Conservation (phyloP, 2,329 filamentous ascomycete genomes). For the Botryotinia calthae region DNA sequence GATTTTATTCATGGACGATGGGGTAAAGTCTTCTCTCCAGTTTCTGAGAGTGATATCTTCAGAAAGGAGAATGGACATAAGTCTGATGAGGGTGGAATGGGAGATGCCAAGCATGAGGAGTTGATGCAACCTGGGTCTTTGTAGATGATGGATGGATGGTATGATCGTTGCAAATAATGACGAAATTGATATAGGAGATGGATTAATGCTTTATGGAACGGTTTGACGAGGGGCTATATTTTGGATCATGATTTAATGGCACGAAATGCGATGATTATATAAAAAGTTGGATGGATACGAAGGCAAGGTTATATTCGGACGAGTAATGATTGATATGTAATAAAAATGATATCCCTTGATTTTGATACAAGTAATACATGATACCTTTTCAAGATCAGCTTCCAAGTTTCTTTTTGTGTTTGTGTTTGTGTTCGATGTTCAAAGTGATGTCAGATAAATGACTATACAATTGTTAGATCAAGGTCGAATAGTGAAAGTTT, state of each 20-base stretch:
- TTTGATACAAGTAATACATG: not conserved
- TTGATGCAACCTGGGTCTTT: slow-evolving; percentile 20
- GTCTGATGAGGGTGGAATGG: slow-evolving; percentile 23
- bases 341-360: slow-evolving; percentile 10
- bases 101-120: slow-evolving; percentile 27
- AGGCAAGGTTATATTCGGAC: not conserved
- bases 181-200: not conserved
- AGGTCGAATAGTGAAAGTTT: not conserved
- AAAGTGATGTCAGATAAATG: not conserved
- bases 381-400: not conserved
- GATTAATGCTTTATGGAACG: not conserved
- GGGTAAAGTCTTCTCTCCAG: slow-evolving; percentile 36
- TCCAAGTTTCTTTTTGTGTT: too few relatives aligned
- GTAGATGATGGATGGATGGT: not conserved
- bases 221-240: not conserved
- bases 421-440: not conserved
- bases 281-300: not conserved
- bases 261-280: not conserved
- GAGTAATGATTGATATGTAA: slow-evolving; percentile 15
- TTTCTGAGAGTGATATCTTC: slow-evolving; percentile 35
- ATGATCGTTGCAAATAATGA: not conserved
- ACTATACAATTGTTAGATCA: too few relatives aligned
- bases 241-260: not conserved
- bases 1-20: slow-evolving; percentile 34
- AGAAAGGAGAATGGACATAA: slow-evolving; percentile 33